phyloP scores from a whole-genome alignment of 2,329 filamentous ascomycete species.

The Ceratocystis albifundus region DNA sequence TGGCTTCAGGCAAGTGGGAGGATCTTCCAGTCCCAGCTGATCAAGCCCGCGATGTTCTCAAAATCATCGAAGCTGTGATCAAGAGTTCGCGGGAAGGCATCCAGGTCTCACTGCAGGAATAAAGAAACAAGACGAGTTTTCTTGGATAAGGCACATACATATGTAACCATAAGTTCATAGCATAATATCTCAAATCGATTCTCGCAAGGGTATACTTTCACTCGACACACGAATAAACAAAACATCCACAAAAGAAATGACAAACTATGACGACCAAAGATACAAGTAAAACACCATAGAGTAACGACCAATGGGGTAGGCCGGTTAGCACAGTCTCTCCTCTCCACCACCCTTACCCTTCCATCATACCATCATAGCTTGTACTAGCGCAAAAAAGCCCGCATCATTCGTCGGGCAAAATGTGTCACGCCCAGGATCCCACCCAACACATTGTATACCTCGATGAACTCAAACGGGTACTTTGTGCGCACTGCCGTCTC shows the following conservation, averaged over 20 bases:
- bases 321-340: not conserved
- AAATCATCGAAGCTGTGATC: constrained; percentile 41
- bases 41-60: constrained; percentile 44
- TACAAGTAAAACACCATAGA: not conserved
- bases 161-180: not conserved
- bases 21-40: constrained; percentile 42
- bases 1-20: constrained; percentile 38
- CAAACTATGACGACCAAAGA: not conserved
- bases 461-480: constrained; percentile 22
- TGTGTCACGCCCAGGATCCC: constrained; percentile 14
- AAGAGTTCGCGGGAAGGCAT: constrained; percentile 41
- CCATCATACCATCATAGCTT: not conserved
- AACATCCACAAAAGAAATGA: not conserved
- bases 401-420: constrained; percentile 16
- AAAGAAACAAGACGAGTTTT: not conserved
- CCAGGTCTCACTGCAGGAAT: constrained; percentile 30
- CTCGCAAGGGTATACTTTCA: constrained; percentile 21
- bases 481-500: constrained; percentile 22
- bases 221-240: constrained; percentile 3
- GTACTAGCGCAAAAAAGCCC: constrained; percentile 8
- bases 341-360: not conserved
- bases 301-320: not conserved
- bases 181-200: constrained; percentile 5
- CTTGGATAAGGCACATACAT: not conserved
- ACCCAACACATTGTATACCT: constrained; percentile 22